Conservation (phyloP, 805 yeast genomes). For the Saccharomyces mikatae region DNA sequence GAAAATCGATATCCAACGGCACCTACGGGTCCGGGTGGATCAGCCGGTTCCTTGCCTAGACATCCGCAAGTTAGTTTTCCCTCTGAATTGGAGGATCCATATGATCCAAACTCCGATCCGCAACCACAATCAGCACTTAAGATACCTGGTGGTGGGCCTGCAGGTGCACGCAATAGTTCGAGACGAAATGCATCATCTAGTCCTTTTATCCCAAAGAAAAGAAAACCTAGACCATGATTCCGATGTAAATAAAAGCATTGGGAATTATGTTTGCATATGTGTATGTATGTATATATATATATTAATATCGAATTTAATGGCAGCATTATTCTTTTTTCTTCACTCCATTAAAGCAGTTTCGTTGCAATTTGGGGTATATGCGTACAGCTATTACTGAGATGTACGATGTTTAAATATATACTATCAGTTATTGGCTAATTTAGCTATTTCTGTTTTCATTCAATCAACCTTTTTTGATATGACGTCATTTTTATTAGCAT, state of each 20-base stretch:
- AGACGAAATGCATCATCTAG: constrained; percentile 10
- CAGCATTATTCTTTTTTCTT: background rate
- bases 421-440: constrained; percentile 3
- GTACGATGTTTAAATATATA: background rate
- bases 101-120: background rate
- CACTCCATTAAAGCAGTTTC: background rate
- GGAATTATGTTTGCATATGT: background rate
- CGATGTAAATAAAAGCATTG: background rate
- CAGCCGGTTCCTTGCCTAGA: background rate
- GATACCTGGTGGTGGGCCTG: constrained; percentile 1
- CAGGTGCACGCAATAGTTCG: constrained; percentile 4
- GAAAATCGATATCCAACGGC: background rate
- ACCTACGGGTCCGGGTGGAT: background rate
- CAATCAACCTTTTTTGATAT: background rate
- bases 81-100: background rate
- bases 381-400: background rate
- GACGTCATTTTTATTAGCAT: constrained; percentile 3
- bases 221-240: constrained; percentile 5
- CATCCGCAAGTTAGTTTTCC: background rate
- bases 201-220: constrained; percentile 23
- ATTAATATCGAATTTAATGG: constrained; percentile 3
- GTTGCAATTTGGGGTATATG: background rate
- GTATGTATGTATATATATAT: background rate
- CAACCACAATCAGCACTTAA: background rate
- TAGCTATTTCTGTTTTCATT: constrained; percentile 1